These are phyloP conservation scores for Grosmannia clavigera DNA, from an alignment of 2,329 filamentous ascomycete species.

Conservation along the genomic window DNA sequence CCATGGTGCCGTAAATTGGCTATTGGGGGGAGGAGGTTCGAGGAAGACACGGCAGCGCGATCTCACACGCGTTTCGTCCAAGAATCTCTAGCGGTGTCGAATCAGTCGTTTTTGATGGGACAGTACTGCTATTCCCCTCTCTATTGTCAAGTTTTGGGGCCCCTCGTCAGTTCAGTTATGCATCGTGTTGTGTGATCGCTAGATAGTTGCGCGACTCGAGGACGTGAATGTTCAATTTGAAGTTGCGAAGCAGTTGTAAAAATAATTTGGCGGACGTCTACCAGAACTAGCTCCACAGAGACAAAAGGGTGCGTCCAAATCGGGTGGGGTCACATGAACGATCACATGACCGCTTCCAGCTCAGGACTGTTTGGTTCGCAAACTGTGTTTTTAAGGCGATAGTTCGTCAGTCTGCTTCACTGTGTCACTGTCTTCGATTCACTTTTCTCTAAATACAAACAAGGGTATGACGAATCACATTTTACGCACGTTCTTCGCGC, in stretches of 20 bases:
- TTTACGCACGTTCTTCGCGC: no score
- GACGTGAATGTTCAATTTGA: not conserved
- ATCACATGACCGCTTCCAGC: not conserved
- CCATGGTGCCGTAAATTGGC: slow-evolving; percentile 20
- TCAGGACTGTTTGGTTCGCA: not conserved
- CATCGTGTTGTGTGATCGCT: not conserved
- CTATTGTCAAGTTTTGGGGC: not conserved
- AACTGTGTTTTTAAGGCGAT: no score
- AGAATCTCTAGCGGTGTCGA: not conserved
- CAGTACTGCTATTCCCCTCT: not conserved
- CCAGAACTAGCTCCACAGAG: not conserved
- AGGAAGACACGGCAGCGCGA: not conserved
- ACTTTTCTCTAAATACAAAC: no score
- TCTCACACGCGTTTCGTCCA: not conserved
- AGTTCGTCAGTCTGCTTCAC: no score
- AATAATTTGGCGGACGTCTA: not conserved
- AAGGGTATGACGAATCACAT: no score
- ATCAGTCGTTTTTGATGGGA: not conserved
- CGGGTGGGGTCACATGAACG: not conserved
- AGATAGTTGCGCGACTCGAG: not conserved
- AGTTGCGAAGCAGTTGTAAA: not conserved
- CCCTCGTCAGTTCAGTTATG: not conserved
- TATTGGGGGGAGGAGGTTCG: no score
- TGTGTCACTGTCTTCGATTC: no score
- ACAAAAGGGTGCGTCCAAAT: not conserved